Conservation (phyloP, 83 land plant genomes). For the Picea mariana region DNA sequence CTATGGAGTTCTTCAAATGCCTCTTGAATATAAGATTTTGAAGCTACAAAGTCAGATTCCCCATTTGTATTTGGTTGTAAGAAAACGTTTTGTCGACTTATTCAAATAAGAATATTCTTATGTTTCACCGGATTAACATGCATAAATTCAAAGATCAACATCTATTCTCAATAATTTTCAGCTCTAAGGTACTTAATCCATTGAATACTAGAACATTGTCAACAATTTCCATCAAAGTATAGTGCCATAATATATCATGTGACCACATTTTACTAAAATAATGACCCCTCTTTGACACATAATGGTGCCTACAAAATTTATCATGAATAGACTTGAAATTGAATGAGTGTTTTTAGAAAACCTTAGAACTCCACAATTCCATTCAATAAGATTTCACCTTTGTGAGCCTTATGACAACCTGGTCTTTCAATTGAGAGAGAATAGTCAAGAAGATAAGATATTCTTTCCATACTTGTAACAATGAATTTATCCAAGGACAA, state of each 20-base stretch:
- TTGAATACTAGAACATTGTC: not conserved
- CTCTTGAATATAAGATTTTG: slow-evolving; percentile 83
- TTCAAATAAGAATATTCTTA: slow-evolving; percentile 62
- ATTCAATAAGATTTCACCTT: no score
- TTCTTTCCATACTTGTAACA: no score
- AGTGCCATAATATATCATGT: not conserved
- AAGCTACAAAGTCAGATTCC: slow-evolving; percentile 46
- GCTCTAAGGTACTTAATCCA: not conserved
- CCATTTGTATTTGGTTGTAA: slow-evolving; percentile 39
- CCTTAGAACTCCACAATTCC: no score
- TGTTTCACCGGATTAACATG: slow-evolving; percentile 82
- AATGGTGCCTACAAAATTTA: not conserved
- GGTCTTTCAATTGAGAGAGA: no score
- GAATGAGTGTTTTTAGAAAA: no score
- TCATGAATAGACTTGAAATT: not conserved
- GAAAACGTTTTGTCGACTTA: slow-evolving; percentile 86
- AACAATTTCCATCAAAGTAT: not conserved
- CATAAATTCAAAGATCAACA: slow-evolving; percentile 5
- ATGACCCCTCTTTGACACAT: not conserved
- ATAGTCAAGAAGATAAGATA: no score
- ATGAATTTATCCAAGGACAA: no score
- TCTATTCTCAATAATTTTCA: not conserved
- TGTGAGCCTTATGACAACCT: no score
- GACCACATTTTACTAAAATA: not conserved
- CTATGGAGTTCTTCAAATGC: slow-evolving; percentile 86